Evolutionary conservation across 441 rosid species (phyloP), one percentile per base, ranked within the genome.

Genomic region (Jatropha multifida): DNA sequence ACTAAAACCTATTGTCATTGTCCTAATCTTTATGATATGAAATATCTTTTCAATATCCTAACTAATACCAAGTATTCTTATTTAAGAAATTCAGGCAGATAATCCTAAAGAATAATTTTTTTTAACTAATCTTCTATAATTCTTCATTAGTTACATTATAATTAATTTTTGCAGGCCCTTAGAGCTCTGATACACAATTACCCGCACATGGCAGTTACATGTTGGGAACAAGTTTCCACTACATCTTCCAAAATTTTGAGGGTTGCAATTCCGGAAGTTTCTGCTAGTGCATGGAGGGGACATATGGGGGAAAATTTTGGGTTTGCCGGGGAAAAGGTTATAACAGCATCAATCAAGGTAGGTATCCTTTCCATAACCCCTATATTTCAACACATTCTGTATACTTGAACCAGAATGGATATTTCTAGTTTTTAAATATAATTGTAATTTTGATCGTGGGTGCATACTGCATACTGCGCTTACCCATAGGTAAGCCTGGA

Each of bases 171-270:
- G 56, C 89, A 95, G 98, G 94, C 94, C 81, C 88, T 95, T 77
- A 88, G 94, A 88, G 94, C 90, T 79, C 73, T 90, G 81, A 85
- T 87, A 75, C 98, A 93, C 85, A 92, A 83, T 85, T 90, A 93
- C 73, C 97, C 98, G 27, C 86, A 83, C 78, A 65, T 90, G 76
- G 88, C 85, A 79, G 58, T 79, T 80, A 86, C 81, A 59, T 88
- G 88, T 56, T 95, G 97, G 98, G 88, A 85, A 70, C 84, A 76
- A 75, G 76, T 90, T 72, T 88, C 92, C 62, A 58, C 77, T 75
- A 81, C 82, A 72, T 88, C 93, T 67, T 81, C 82, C 78, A 87
- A 80, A 73, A 59, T 86, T 74, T 79, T 92, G 72, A 82, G 77
- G 77, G 74, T 77, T 44, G 83, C 86, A 71, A 71, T 75, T 66